These are phyloP conservation scores for Imleria badia DNA, from an alignment of 768 basidiomycete species.

Conservation along the genomic window DNA sequence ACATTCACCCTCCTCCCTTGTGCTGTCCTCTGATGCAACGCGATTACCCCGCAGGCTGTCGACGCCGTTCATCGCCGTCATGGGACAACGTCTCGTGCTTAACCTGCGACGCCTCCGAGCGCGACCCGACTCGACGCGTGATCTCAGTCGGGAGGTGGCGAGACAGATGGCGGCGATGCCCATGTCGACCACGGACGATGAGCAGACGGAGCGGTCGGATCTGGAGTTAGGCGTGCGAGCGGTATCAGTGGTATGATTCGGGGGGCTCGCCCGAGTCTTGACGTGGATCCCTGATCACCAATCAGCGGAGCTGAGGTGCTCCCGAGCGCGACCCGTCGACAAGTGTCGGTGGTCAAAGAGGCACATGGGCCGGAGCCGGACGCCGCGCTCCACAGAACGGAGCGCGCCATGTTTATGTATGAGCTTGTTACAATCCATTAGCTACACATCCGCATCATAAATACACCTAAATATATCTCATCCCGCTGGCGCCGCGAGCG, in stretches of 20 bases:
- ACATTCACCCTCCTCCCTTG: neutral
- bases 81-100: constrained; percentile 26
- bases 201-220: neutral
- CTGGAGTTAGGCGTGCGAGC: neutral
- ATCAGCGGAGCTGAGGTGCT: no score
- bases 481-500: constrained; percentile 4
- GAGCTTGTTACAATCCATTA: no score
- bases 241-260: no score
- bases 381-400: no score
- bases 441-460: neutral
- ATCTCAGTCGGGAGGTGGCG: constrained; percentile 12
- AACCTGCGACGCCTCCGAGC: constrained; percentile 15
- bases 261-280: no score
- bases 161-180: constrained; percentile 12
- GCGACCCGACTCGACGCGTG: neutral
- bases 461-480: constrained; percentile 10
- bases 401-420: no score
- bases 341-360: no score
- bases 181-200: neutral
- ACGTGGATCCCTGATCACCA: no score
- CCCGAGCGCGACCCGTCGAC: no score
- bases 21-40: neutral
- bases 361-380: no score
- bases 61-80: constrained; percentile 9
- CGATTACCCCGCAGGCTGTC: constrained; percentile 1